Evolutionary conservation across 768 basidiomycete genomes (phyloP), one percentile per base, ranked within the genome.

Genomic region (Naganishia vishniacii): DNA sequence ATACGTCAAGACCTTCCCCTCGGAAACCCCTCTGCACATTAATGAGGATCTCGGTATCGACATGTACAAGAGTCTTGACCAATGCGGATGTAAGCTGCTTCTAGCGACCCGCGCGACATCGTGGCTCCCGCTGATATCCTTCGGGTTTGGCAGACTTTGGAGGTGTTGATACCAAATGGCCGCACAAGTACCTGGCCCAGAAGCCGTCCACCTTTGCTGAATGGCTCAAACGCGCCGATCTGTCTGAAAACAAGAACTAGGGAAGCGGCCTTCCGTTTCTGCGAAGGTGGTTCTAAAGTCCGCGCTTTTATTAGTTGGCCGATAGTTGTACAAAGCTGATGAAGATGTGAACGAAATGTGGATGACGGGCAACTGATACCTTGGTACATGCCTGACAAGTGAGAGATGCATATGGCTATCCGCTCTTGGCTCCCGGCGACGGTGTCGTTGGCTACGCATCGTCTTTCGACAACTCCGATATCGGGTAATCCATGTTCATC

Each of bases 121-220:
- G 16, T 3, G 51, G 16, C 32, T 37, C 16, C n/a, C n/a, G n/a
- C n/a, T n/a, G n/a, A n/a, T n/a, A 44, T 28, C 20, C 20, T 23
- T 41, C 16, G 4, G 9, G 4, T 25, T 12, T 59, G 9, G n/a
- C 20, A 62, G 61, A 48, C 26, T 62, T 62, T 26, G 12, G 13
- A 12, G 61, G 61, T 34, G 46, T 40, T 7, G 47, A 62, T 40
- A 41, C 40, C 6, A 20, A 48, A 13, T 62, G 61, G 61, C 46
- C 40, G 11, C 46, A 25, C 61, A 47, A 62, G 61, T 62, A 62
- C 37, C 46, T 62, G n/a, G 61, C 61, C 13, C 18, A 48, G n/a
- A 47, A 41, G 23, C 46, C 61, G 16, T 41, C 48, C 23, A 62
- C 61, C 3, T 62, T 49, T 48, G 46, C 31, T 2, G 61, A 62